Percentiles rank a stretch among this genome's conserved stretches.
phyloP scores from a whole-genome alignment of 2,329 filamentous ascomycete genomes.

The Ceratocystis ficicola region DNA sequence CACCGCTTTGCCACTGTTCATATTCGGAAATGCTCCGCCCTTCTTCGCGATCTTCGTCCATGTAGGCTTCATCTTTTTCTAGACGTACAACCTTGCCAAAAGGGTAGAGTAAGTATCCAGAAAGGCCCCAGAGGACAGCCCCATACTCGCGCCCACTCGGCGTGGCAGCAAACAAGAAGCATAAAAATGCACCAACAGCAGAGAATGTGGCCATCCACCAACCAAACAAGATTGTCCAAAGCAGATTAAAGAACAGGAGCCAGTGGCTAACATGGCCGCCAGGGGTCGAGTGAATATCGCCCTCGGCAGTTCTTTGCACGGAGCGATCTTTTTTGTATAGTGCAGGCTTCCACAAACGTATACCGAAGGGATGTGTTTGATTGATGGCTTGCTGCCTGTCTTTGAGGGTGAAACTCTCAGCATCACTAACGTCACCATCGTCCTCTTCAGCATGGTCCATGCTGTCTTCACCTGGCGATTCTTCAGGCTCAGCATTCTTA shows the following conservation, averaged over 20 bases:
- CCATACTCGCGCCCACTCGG: constrained; percentile 79
- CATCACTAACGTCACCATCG: constrained; percentile 67
- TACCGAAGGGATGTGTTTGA: constrained; percentile 95
- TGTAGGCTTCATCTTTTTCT: constrained; percentile 85
- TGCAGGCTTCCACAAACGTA: constrained; percentile 96
- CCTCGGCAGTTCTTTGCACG: constrained; percentile 90
- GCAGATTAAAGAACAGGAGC: constrained; percentile 74
- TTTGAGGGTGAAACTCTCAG: constrained; percentile 94
- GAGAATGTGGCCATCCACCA: constrained; percentile 87
- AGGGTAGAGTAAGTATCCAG: constrained; percentile 82
- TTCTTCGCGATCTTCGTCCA: constrained; percentile 89
- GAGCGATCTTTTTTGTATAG: constrained; percentile 96
- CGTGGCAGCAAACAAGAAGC: constrained; percentile 65
- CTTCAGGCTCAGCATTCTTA: constrained; percentile 26
- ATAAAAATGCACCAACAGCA: constrained; percentile 60
- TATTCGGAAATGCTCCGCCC: constrained; percentile 97
- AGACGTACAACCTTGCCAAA: constrained; percentile 94
- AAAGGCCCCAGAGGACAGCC: constrained; percentile 67
- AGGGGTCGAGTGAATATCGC: constrained; percentile 90
- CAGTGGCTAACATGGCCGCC: constrained; percentile 75
- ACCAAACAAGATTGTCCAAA: constrained; percentile 86
- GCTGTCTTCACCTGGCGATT: constrained; percentile 31
- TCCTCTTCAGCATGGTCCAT: constrained; percentile 47
- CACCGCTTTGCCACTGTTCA: constrained; percentile 96
- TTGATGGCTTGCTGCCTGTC: constrained; percentile 97